Conservation (phyloP, 495 filamentous ascomycete genomes). For the Haplographium delicatum region DNA sequence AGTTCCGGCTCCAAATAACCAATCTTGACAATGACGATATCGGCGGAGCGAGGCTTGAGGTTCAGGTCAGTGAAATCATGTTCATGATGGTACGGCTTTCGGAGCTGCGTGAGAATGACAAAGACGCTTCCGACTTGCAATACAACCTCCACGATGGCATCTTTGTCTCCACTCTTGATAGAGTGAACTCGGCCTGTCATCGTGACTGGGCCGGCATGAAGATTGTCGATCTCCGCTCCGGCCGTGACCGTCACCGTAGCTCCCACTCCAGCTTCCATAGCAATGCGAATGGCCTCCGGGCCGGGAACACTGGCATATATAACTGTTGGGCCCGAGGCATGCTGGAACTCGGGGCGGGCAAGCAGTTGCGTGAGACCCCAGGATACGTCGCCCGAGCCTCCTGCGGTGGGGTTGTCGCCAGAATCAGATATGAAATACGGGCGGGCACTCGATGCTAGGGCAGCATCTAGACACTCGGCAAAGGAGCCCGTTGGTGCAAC, state of each 20-base stretch:
- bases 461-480: constrained; percentile 42
- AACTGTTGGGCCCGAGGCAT: constrained; percentile 34
- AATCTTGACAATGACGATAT: constrained; percentile 56
- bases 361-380: constrained; percentile 46
- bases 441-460: constrained; percentile 36
- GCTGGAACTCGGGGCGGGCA: constrained; percentile 40
- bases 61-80: constrained; percentile 47
- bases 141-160: constrained; percentile 47
- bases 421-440: constrained; percentile 57
- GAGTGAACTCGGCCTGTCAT: constrained; percentile 50
- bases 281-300: constrained; percentile 38
- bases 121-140: constrained; percentile 48
- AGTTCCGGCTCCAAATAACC: constrained; percentile 55
- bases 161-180: constrained; percentile 46
- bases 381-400: constrained; percentile 51
- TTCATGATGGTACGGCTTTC: constrained; percentile 55
- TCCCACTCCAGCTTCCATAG: constrained; percentile 44
- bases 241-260: constrained; percentile 48
- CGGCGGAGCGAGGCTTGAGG: constrained; percentile 39
- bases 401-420: constrained; percentile 53
- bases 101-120: constrained; percentile 49
- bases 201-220: constrained; percentile 46
- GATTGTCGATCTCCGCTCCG: constrained; percentile 48
- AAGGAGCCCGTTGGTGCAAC: constrained; percentile 50
- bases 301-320: constrained; percentile 56